phyloP scores from a whole-genome alignment of 257 asterid species.

The Solanum phureja region DNA sequence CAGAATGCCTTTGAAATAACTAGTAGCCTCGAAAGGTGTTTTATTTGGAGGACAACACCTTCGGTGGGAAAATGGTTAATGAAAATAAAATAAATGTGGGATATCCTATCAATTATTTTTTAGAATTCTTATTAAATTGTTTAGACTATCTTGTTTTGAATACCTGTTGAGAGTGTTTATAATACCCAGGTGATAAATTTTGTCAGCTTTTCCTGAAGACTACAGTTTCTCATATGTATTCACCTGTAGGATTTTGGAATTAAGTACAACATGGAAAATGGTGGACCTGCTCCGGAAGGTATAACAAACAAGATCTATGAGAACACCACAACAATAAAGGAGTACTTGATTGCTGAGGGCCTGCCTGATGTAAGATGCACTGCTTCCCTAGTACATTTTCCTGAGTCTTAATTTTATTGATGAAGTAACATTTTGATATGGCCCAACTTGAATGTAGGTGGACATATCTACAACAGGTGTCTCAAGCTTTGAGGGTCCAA shows the following conservation, averaged over 20 bases:
- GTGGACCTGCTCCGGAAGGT: conserved; percentile 99
- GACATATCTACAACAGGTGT: conserved; percentile 59
- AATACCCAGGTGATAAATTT: background rate
- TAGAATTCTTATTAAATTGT: background rate
- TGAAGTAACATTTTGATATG: background rate
- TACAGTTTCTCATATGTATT: background rate
- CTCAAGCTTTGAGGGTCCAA: conserved; percentile 73
- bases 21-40: background rate
- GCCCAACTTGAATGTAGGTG: conserved; percentile 40
- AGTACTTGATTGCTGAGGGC: conserved; percentile 84
- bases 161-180: background rate
- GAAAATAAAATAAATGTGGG: background rate
- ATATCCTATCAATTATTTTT: background rate
- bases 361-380: conserved; percentile 70
- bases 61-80: background rate
- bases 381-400: background rate
- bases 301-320: conserved; percentile 77
- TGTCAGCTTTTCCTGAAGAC: background rate
- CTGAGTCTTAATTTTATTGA: background rate
- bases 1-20: background rate
- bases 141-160: background rate
- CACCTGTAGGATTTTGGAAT: conserved; percentile 82
- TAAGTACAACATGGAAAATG: conserved; percentile 99
- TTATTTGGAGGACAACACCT: background rate
- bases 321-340: conserved; percentile 85